phyloP scores from a whole-genome alignment of 768 basidiomycete species.

The Lentinus tigrinus region DNA sequence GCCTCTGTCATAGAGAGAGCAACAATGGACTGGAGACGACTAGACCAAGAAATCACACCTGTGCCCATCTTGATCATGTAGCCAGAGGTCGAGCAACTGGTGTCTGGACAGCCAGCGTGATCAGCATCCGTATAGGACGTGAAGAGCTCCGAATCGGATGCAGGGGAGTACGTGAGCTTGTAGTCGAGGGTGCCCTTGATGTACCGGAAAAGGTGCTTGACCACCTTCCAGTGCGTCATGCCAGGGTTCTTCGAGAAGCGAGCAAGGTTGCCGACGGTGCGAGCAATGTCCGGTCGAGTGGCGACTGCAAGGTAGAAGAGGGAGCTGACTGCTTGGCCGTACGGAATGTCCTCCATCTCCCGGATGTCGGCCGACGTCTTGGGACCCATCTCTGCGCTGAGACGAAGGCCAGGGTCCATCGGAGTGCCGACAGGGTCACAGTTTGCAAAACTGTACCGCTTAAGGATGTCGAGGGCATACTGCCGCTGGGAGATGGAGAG shows the following conservation, averaged over 20 bases:
- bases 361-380: neutral
- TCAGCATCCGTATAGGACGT: too few species aligned
- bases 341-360: conserved; percentile 14
- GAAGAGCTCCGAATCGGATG: too few species aligned
- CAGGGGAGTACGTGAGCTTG: too few species aligned
- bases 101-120: conserved; percentile 13
- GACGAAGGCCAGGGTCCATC: neutral
- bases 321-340: conserved; percentile 17
- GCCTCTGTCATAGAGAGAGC: conserved; percentile 41
- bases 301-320: conserved; percentile 30
- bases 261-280: conserved; percentile 28
- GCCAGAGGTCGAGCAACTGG: conserved; percentile 22
- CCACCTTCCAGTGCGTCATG: too few species aligned
- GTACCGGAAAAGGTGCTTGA: too few species aligned
- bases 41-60: conserved; percentile 38
- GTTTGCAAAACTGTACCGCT: neutral
- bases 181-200: too few species aligned
- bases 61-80: conserved; percentile 35
- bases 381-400: conserved; percentile 9
- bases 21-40: conserved; percentile 38
- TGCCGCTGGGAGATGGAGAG: conserved; percentile 5
- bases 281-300: conserved; percentile 35
- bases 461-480: conserved; percentile 3
- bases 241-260: conserved; percentile 28
- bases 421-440: neutral